A percentile compares a stretch with the other conserved stretches of the same genome.
phyloP scores from a whole-genome alignment of 169 alveolate species.

The Nephromyces sp. region DNA sequence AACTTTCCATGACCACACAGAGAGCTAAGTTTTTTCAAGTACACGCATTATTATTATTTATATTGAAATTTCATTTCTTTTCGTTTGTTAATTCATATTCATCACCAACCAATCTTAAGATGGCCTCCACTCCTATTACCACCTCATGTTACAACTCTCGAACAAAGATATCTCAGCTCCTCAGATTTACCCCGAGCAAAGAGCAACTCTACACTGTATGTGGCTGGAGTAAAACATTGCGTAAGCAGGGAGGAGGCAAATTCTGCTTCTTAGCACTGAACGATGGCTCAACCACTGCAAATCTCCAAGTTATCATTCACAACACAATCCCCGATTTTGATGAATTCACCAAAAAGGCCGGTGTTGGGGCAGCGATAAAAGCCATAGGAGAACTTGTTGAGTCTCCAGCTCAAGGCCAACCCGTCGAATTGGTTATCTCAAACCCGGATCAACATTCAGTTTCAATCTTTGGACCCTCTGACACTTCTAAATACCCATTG shows the following conservation, averaged over 20 bases:
- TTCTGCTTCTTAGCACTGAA: conserved; percentile 81
- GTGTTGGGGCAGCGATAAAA: conserved; percentile 39
- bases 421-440: conserved; percentile 59
- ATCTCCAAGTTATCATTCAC: conserved; percentile 85
- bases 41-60: too few relatives aligned
- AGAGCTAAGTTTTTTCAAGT: too few relatives aligned
- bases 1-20: too few relatives aligned
- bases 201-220: conserved; percentile 47
- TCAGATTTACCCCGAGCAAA: neutral
- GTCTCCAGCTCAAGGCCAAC: conserved; percentile 81
- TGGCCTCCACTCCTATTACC: too few relatives aligned
- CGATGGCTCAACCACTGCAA: conserved; percentile 87
- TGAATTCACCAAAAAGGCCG: neutral
- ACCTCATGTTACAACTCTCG: too few relatives aligned
- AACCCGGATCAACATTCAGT: conserved; percentile 42
- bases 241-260: conserved; percentile 81
- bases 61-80: too few relatives aligned
- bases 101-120: too few relatives aligned
- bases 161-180: neutral
- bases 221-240: conserved; percentile 92
- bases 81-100: too few relatives aligned
- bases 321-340: neutral
- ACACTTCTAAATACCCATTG: conserved; percentile 85
- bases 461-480: conserved; percentile 69
- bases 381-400: conserved; percentile 79